Percentiles rank a stretch among this genome's conserved stretches.
phyloP scores from a whole-genome alignment of 164 flowering plant genomes.

The Paratinospora sagittata region DNA sequence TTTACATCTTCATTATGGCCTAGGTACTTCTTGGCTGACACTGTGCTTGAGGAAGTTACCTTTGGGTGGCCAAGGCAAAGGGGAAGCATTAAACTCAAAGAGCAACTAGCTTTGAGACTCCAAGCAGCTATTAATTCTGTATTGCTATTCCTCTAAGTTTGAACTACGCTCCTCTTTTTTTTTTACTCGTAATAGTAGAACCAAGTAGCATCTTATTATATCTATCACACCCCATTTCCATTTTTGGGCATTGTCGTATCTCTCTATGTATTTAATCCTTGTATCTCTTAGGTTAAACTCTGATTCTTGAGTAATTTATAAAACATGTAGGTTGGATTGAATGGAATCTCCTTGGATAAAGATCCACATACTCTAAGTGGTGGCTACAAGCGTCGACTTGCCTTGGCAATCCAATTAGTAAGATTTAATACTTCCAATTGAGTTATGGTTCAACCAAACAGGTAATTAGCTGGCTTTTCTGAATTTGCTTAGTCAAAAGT shows the following conservation, averaged over 20 bases:
- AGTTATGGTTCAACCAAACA: neutral
- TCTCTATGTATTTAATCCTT: neutral
- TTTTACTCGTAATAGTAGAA: too few species aligned
- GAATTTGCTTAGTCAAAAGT: neutral
- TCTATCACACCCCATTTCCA: neutral
- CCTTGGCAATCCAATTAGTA: slow-evolving; percentile 92
- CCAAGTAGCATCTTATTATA: neutral
- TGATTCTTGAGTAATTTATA: neutral
- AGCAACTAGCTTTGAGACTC: slow-evolving; percentile 65
- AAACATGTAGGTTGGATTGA: slow-evolving; percentile 69
- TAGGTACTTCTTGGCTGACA: slow-evolving; percentile 87
- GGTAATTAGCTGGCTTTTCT: neutral
- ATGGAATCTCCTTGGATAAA: slow-evolving; percentile 67
- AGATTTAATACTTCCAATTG: slow-evolving; percentile 10
- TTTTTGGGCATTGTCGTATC: neutral
- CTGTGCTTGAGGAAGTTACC: slow-evolving; percentile 77
- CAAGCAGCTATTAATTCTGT: slow-evolving; percentile 81
- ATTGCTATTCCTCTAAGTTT: slow-evolving; percentile 12
- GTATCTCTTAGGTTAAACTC: neutral
- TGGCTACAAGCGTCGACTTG: slow-evolving; percentile 98
- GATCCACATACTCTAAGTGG: slow-evolving; percentile 97
- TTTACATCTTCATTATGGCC: slow-evolving; percentile 1
- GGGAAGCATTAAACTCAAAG: slow-evolving; percentile 45
- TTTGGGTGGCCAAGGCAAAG: slow-evolving; percentile 97
- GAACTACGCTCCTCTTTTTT: neutral